Conservation (phyloP, 257 asterid species). For the Ilex asprella region DNA sequence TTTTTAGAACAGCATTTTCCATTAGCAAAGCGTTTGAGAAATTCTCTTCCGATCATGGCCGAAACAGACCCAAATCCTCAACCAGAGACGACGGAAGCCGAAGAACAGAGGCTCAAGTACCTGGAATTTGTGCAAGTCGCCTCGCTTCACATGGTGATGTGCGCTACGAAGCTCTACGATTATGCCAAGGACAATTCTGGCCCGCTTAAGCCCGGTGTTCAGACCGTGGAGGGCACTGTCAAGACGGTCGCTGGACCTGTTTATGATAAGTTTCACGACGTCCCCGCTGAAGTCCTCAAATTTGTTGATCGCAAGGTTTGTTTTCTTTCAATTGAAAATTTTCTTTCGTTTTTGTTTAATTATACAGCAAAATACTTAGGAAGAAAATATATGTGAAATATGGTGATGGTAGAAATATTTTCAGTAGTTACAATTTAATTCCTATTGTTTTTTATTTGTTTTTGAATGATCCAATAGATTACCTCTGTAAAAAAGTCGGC, state of each 20-base stretch:
- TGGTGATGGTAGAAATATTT: too few relatives aligned
- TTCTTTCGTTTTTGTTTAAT: neutral
- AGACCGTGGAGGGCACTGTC: constrained; percentile 80
- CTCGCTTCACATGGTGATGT: constrained; percentile 44
- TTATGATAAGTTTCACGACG: constrained; percentile 47
- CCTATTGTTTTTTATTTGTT: too few relatives aligned
- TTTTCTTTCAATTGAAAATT: too few relatives aligned
- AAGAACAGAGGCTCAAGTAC: constrained; percentile 62
- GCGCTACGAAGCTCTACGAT: constrained; percentile 50
- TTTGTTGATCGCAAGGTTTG: constrained; percentile 83
- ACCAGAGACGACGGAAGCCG: constrained; percentile 18
- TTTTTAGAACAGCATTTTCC: too few relatives aligned
- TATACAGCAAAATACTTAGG: neutral
- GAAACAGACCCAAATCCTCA: neutral
- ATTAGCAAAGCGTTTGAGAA: too few relatives aligned
- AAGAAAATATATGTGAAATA: too few relatives aligned
- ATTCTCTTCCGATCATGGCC: neutral
- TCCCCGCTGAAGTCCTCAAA: constrained; percentile 60
- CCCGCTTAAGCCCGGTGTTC: constrained; percentile 75
- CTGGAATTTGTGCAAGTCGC: constrained; percentile 69
- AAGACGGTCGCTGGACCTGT: constrained; percentile 76
- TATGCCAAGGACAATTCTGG: constrained; percentile 84
- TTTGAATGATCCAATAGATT: too few relatives aligned
- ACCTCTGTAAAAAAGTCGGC: too few relatives aligned
- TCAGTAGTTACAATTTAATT: too few relatives aligned